A percentile compares a stretch with the other conserved stretches of the same genome.
Evolutionary conservation across 2,329 filamentous ascomycete species (phyloP).

Genomic region (Canariomyces notabilis): DNA sequence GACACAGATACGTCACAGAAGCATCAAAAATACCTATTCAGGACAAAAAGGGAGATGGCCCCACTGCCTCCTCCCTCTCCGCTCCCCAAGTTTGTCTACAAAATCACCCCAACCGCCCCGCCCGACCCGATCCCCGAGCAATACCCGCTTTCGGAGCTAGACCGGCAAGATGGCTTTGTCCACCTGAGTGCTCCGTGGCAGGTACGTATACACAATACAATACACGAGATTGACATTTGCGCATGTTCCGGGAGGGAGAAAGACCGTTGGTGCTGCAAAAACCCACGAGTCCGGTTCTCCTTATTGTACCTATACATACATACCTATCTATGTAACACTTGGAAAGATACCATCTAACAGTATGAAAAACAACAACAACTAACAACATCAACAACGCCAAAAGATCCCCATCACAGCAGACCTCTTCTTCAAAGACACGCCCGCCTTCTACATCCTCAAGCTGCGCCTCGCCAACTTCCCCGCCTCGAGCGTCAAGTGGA

Average conservation of each 20-base stretch:
- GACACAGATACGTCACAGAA: too few relatives aligned
- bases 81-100: constrained; percentile 49
- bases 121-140: constrained; percentile 47
- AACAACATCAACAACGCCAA: not conserved
- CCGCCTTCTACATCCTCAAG: constrained; percentile 48
- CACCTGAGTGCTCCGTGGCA: constrained; percentile 55
- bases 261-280: not conserved
- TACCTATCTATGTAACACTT: not conserved
- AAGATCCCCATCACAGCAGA: constrained; percentile 43
- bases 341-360: not conserved
- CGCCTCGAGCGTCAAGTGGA: constrained; percentile 45
- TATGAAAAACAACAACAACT: not conserved
- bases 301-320: not conserved
- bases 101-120: constrained; percentile 52
- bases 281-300: constrained; percentile 5
- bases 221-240: too few relatives aligned
- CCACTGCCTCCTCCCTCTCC: constrained; percentile 25
- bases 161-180: constrained; percentile 56
- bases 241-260: too few relatives aligned
- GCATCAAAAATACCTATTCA: too few relatives aligned
- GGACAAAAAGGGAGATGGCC: constrained; percentile 9
- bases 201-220: constrained; percentile 30
- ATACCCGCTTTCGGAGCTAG: constrained; percentile 55
- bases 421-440: constrained; percentile 38
- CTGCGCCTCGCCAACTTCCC: constrained; percentile 44